Conservation (phyloP, 352 stramenopile species). For the Pythium plurisporium region DNA sequence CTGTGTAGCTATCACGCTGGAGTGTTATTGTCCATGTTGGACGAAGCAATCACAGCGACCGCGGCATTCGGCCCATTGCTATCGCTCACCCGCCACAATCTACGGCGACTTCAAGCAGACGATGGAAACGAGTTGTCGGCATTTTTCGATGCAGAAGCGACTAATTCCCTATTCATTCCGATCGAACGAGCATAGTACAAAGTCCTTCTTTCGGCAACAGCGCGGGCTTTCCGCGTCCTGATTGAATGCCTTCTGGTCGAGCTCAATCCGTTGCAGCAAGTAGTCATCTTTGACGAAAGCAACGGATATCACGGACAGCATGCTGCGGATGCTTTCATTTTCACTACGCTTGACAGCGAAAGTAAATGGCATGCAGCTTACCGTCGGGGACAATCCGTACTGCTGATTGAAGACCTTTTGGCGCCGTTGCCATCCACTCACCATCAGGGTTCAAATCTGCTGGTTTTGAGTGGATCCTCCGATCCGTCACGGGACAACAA, state of each 20-base stretch:
- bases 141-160: not conserved
- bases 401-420: not conserved
- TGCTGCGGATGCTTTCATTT: not conserved
- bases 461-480: not conserved
- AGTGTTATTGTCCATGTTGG: not conserved
- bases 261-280: slow-evolving; percentile 12
- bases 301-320: not conserved
- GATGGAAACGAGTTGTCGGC: not conserved
- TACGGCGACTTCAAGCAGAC: not conserved
- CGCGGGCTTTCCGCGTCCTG: not conserved
- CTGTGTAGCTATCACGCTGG: not conserved
- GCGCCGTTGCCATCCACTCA: not conserved
- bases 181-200: not conserved
- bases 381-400: not conserved
- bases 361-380: not conserved
- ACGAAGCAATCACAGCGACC: not conserved
- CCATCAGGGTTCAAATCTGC: not conserved
- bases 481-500: not conserved
- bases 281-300: slow-evolving; percentile 23
- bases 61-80: not conserved
- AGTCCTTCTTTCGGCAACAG: not conserved
- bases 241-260: slow-evolving; percentile 28
- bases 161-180: not conserved
- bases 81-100: not conserved
- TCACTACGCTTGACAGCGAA: not conserved